A percentile compares a stretch with the other conserved stretches of the same genome.
Conservation (phyloP, 441 rosid genomes). For the Brassica hybrid region DNA sequence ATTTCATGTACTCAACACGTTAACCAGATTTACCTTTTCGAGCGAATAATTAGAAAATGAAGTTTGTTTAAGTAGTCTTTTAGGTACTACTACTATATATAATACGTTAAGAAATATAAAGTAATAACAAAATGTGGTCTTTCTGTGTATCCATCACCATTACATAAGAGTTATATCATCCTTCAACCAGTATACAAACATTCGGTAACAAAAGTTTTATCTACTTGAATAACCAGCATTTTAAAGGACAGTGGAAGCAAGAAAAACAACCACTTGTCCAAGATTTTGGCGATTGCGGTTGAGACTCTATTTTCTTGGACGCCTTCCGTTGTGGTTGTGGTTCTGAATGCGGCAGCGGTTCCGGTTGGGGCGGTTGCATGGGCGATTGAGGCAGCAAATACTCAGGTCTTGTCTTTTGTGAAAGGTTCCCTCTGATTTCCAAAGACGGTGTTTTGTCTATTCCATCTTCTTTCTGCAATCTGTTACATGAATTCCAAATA, state of each 20-base stretch:
- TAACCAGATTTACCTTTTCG: slow-evolving; percentile 29
- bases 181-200: slow-evolving; percentile 23
- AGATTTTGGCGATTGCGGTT: slow-evolving; percentile 29
- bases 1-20: slow-evolving; percentile 24
- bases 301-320: slow-evolving; percentile 3
- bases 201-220: background rate
- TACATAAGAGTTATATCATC: slow-evolving; percentile 36
- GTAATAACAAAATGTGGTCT: slow-evolving; percentile 34
- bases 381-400: slow-evolving; percentile 33
- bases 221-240: slow-evolving; percentile 26
- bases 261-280: slow-evolving; percentile 49
- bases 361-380: background rate
- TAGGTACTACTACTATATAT: slow-evolving; percentile 26
- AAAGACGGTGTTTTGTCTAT: slow-evolving; percentile 29
- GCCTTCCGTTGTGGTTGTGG: slow-evolving; percentile 9
- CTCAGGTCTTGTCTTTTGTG: slow-evolving; percentile 18
- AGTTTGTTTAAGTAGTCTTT: background rate
- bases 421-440: background rate
- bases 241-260: slow-evolving; percentile 59
- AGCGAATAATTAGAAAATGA: slow-evolving; percentile 6
- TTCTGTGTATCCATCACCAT: slow-evolving; percentile 28
- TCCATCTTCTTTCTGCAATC: slow-evolving; percentile 42
- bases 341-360: background rate
- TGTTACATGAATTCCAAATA: slow-evolving; percentile 33
- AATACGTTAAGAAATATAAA: slow-evolving; percentile 1